Percentiles rank a stretch among this genome's conserved stretches.
Conservation (phyloP, 2,329 filamentous ascomycete species). For the Rugonectria rugulosa region DNA sequence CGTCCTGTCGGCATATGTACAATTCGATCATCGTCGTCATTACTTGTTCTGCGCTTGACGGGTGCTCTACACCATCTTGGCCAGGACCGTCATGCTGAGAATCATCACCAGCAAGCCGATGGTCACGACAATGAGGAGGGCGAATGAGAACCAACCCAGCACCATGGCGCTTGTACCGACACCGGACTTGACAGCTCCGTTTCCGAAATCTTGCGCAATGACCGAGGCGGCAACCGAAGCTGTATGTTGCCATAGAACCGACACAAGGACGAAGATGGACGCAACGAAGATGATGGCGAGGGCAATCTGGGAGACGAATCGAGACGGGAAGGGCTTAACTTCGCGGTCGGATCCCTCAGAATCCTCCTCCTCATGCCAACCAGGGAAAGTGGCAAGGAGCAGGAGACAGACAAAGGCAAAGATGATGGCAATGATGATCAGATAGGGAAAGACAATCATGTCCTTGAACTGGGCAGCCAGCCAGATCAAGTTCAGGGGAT, state of each 20-base stretch:
- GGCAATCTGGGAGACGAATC: slow-evolving; percentile 90
- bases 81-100: slow-evolving; percentile 84
- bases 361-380: slow-evolving; percentile 93
- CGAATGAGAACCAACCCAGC: slow-evolving; percentile 96
- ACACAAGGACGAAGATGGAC: slow-evolving; percentile 76
- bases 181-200: slow-evolving; percentile 84
- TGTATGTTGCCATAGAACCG: slow-evolving; percentile 89
- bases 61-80: slow-evolving; percentile 57
- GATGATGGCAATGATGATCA: slow-evolving; percentile 97
- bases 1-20: slow-evolving; percentile 35
- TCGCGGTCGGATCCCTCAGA: slow-evolving; percentile 83
- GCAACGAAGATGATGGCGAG: slow-evolving; percentile 89
- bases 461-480: slow-evolving; percentile 97
- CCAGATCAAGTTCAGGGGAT: slow-evolving; percentile 97
- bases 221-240: slow-evolving; percentile 94
- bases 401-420: slow-evolving; percentile 97
- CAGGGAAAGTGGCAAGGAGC: slow-evolving; percentile 93
- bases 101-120: slow-evolving; percentile 97
- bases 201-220: slow-evolving; percentile 91
- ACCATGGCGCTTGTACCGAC: slow-evolving; percentile 97
- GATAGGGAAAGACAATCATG: slow-evolving; percentile 96
- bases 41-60: slow-evolving; percentile 18
- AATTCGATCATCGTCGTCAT: slow-evolving; percentile 16
- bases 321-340: slow-evolving; percentile 91
- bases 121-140: slow-evolving; percentile 91